phyloP scores from a whole-genome alignment of 805 yeast species.

The Phaffomyces opuntiae region DNA sequence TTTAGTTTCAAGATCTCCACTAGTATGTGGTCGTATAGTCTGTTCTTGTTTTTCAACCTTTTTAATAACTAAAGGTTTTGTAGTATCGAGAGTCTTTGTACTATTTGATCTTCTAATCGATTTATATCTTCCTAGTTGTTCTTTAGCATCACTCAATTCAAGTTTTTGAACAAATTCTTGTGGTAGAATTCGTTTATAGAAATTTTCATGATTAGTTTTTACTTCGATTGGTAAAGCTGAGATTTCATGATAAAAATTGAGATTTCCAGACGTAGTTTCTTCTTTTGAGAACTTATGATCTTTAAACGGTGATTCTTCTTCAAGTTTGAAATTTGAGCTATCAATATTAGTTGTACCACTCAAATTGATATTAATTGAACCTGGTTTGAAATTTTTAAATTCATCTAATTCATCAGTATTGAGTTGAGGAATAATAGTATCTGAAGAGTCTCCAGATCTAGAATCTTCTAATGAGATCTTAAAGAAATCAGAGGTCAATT shows the following conservation, averaged over 20 bases:
- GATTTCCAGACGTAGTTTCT: neutral
- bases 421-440: neutral
- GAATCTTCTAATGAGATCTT: too few species aligned
- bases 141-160: neutral
- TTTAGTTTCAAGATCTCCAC: neutral
- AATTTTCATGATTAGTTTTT: constrained; percentile 1
- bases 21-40: neutral
- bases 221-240: neutral
- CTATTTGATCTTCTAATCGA: neutral
- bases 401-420: neutral
- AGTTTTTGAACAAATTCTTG: neutral
- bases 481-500: neutral
- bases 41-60: neutral
- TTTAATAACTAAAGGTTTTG: neutral
- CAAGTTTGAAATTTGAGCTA: neutral
- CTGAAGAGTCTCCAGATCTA: neutral
- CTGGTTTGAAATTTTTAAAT: neutral
- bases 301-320: neutral
- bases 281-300: neutral
- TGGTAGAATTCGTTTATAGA: neutral
- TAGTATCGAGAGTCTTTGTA: neutral
- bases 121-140: neutral
- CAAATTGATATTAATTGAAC: neutral
- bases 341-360: neutral
- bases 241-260: constrained; percentile 2